These are phyloP conservation scores for Corchorus olitorius DNA, from an alignment of 345 rosid genomes.

Conservation along the genomic window DNA sequence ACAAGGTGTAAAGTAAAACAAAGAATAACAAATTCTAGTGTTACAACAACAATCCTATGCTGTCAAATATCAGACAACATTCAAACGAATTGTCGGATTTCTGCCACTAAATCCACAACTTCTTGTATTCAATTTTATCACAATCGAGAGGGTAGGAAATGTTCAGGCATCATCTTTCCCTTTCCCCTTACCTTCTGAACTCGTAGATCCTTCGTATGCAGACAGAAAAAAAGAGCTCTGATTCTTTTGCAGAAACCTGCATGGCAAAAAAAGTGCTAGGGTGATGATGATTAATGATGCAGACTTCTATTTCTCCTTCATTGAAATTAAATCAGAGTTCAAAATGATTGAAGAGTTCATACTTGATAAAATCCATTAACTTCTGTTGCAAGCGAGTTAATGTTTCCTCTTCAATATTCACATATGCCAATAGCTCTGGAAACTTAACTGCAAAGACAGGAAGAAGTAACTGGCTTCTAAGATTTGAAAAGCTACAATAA, in stretches of 20 bases:
- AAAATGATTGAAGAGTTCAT: conserved; percentile 8
- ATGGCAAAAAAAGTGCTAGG: neutral
- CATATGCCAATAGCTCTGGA: conserved; percentile 85
- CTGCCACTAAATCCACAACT: conserved; percentile 3
- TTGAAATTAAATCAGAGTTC: neutral
- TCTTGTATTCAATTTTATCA: neutral
- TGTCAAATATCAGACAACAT: conserved; percentile 5
- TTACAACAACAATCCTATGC: conserved; percentile 40
- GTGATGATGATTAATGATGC: no score
- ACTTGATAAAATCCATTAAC: conserved; percentile 87
- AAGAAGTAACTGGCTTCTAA: neutral
- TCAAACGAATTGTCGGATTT: conserved; percentile 9
- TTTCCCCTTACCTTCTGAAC: conserved; percentile 69
- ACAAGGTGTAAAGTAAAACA: neutral
- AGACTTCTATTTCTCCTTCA: neutral
- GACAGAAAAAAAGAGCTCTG: conserved; percentile 78
- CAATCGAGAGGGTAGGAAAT: conserved; percentile 4
- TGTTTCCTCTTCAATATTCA: conserved; percentile 90
- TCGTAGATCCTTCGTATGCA: conserved; percentile 60
- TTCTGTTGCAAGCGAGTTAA: conserved; percentile 76
- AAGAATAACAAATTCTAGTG: conserved; percentile 30
- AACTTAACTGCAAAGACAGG: conserved; percentile 68
- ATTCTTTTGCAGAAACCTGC: conserved; percentile 93
- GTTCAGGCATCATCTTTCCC: conserved; percentile 51
- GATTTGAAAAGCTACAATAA: neutral